Base-by-base conservation (phyloP, 2,329 filamentous ascomycete genomes). In the Penicillium sp. region DNA sequence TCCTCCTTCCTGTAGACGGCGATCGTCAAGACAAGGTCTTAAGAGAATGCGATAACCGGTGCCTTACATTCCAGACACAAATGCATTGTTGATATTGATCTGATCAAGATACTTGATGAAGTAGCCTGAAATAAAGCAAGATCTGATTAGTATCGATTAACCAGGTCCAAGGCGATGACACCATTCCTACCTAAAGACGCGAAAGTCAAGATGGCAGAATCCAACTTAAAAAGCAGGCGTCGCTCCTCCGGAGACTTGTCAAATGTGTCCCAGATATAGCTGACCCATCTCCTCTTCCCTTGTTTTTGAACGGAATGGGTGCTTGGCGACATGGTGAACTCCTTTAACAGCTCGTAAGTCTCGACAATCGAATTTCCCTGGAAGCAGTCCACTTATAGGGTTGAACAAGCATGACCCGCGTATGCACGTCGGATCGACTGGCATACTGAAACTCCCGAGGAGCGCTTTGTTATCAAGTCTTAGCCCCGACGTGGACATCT, bases 241-340 rank as follows among this genome's bases (percentile, higher is more conserved):
- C 73, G 63, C 49, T 77, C 73, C 40, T 75, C 68, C 0, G 68
- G 70, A 1, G 70, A 65, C 46, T 76, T 76, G 49, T 77, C 75
- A 14, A 75, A 64, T 1, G 69, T 73, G 56, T 77, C 74, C 74
- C 73, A 77, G 31, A 78, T 58, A 39, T 75, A 76, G 46, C 66
- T 69, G 31, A 67, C 62, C 73, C 72, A 76, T 61, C 56, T 73
- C 7, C 58, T 48, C 47, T 66, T 68, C 2, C 47, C 50, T 3
- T 50, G 36, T 36, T 56, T 46, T 28, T 59, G 57, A 16, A 59
- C 38, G 21, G n/a, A n/a, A n/a, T n/a, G n/a, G n/a, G n/a, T n/a
- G n/a, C 10, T 25, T 26, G 16, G n/a, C 21, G 21, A 23, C 21
- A 23, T 23, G 21, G 11, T 23, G 21, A 7, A 23, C 21, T 23